Conservation (phyloP, 164 flowering plant species). For the Malania oleifera region DNA sequence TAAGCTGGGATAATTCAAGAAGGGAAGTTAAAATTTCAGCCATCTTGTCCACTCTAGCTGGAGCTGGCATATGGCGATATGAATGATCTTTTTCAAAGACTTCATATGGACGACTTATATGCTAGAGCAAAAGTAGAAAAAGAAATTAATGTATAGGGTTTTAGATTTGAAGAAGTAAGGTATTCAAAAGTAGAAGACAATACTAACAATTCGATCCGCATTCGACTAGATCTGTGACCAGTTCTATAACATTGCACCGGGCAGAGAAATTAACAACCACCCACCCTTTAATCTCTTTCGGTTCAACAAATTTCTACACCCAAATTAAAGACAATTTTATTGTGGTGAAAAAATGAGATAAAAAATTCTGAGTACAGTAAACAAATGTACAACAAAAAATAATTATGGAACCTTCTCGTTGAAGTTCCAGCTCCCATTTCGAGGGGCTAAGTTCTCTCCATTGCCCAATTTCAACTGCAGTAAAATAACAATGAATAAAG, state of each 20-base stretch:
- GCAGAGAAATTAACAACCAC: slow-evolving; percentile 87
- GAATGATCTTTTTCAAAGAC: slow-evolving; percentile 45
- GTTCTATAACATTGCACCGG: slow-evolving; percentile 51
- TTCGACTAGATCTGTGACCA: slow-evolving; percentile 40
- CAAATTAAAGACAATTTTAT: neutral
- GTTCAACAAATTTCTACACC: slow-evolving; percentile 65
- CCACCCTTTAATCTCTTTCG: slow-evolving; percentile 61
- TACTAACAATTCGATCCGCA: slow-evolving; percentile 70
- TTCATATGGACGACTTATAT: slow-evolving; percentile 37
- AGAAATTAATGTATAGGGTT: too few species aligned
- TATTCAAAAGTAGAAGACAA: too few species aligned
- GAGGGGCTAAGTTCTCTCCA: slow-evolving; percentile 60
- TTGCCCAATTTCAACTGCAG: slow-evolving; percentile 72
- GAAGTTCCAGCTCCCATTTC: slow-evolving; percentile 90
- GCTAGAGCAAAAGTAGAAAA: slow-evolving; percentile 19
- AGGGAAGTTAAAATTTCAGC: slow-evolving; percentile 44
- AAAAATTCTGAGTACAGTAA: too few species aligned
- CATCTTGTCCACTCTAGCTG: slow-evolving; percentile 59
- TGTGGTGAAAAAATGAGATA: neutral
- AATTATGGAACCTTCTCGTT: slow-evolving; percentile 73
- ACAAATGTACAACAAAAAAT: neutral
- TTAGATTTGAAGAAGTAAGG: too few species aligned
- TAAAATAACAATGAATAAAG: neutral
- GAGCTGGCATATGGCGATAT: slow-evolving; percentile 34
- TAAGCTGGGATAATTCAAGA: slow-evolving; percentile 50